A percentile compares a stretch with the other conserved stretches of the same genome.
Conservation (phyloP, 805 yeast species). For the Suhomyces sp. region DNA sequence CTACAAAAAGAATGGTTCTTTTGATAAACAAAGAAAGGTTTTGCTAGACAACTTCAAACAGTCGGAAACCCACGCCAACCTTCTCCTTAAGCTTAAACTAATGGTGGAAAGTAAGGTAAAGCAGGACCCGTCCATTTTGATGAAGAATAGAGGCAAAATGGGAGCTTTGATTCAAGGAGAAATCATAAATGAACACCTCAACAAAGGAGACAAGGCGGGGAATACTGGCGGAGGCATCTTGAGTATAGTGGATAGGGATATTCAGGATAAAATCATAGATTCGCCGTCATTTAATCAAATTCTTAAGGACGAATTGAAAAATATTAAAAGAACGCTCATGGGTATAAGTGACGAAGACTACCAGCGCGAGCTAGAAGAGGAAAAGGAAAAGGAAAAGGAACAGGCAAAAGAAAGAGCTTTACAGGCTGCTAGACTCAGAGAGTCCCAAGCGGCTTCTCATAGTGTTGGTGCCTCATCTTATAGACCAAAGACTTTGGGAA, state of each 20-base stretch:
- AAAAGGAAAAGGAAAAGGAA: constrained; percentile 17
- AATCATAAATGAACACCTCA: constrained; percentile 32
- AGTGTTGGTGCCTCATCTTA: no score
- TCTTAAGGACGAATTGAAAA: constrained; percentile 32
- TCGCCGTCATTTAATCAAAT: constrained; percentile 38
- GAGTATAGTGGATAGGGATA: constrained; percentile 43
- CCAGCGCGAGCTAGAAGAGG: constrained; percentile 21
- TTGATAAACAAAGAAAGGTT: constrained; percentile 45
- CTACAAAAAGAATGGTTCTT: constrained; percentile 50
- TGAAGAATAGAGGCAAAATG: constrained; percentile 50
- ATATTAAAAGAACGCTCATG: constrained; percentile 28
- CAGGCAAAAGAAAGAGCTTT: constrained; percentile 9
- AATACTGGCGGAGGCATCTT: constrained; percentile 20
- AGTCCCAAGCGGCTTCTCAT: no score
- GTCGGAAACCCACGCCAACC: constrained; percentile 40
- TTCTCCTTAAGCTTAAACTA: constrained; percentile 38
- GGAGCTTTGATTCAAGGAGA: constrained; percentile 55
- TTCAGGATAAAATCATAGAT: constrained; percentile 44
- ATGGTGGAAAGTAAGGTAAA: constrained; percentile 47
- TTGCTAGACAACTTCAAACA: constrained; percentile 44
- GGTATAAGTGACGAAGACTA: constrained; percentile 44
- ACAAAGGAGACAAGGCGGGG: constrained; percentile 9
- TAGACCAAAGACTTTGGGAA: constrained; percentile 23
- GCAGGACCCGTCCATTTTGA: constrained; percentile 47
- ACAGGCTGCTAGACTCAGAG: constrained; percentile 13